Evolutionary conservation across 257 asterid species (phyloP), one percentile per base, ranked within the genome.

Genomic region (Cinchona pubescens): DNA sequence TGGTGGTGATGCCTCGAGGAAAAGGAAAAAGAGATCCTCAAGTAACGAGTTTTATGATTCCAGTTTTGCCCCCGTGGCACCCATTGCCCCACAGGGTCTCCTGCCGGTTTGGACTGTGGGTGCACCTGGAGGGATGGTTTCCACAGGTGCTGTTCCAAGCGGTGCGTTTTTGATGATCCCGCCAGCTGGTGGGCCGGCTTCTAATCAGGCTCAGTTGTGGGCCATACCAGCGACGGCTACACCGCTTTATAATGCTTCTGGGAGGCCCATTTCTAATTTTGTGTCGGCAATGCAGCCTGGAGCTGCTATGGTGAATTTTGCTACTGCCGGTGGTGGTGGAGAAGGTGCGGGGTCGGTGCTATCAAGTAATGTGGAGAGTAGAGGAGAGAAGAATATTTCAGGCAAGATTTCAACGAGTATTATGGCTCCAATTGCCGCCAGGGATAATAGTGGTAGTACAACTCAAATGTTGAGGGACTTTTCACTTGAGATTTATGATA

Each of bases 101-200:
- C 86, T 92, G 40, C 96, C 97, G 60, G 88, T 93, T 4, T 93
- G 89, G 89, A 55, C 88, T 1, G 53, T 82, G 63, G 81, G 80
- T 0, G 34, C 71, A 13, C 73, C 70, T 30, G 79, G 29, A 27
- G 60, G 45, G 13, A 59, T 79, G 72, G 78, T 71, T 18, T 76
- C 82, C 45, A 71, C 83, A 5, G 67, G 76, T 65, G 75, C 78
- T 7, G 73, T 86, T 71, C 89, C 90, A 0, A 69, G 84, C 2
- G 96, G 96, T 21, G 77, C 91, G 0, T 86, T 87, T 79, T 87
- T 86, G 72, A 85, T 91, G 96, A 86, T 88, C 70, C 97, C 93
- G 19, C 90, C 86, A 5, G 14, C 78, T 23, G 83, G 75, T 2
- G 46, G 45, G 56, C 49, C 60, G 48, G 81, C 87, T 58, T 67